Conservation (phyloP, 129 eudicot species). For the Escallonia herrerae region DNA sequence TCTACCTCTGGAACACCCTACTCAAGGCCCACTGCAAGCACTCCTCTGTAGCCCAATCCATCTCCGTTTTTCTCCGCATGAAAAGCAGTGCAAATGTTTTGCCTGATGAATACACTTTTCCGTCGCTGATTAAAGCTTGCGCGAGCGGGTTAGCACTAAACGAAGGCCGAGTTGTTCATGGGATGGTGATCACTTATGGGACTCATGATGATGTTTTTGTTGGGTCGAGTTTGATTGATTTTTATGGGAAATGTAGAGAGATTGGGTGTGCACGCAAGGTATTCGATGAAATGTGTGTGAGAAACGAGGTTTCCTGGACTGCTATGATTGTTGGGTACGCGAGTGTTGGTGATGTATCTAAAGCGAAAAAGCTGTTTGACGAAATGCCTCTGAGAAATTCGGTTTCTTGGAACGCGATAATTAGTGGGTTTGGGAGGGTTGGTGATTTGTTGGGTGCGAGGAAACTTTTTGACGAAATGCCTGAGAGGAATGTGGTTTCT, state of each 20-base stretch:
- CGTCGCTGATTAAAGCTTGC: slow-evolving; percentile 29
- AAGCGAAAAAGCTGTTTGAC: slow-evolving; percentile 1
- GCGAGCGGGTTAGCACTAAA: slow-evolving; percentile 14
- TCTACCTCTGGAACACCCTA: slow-evolving; percentile 25
- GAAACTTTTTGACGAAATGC: slow-evolving; percentile 9
- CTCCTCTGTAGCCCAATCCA: slow-evolving; percentile 3
- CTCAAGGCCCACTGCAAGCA: slow-evolving; percentile 16
- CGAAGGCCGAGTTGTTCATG: slow-evolving; percentile 35
- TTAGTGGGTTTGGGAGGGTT: neutral
- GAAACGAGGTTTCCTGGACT: slow-evolving; percentile 10
- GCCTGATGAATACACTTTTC: slow-evolving; percentile 30
- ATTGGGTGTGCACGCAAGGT: slow-evolving; percentile 24
- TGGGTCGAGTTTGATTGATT: slow-evolving; percentile 38
- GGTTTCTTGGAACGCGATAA: neutral
- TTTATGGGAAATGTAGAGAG: slow-evolving; percentile 36
- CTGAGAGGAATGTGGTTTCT: slow-evolving; percentile 1
- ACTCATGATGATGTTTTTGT: slow-evolving; percentile 25
- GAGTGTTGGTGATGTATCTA: neutral
- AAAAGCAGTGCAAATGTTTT: neutral
- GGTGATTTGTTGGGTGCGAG: neutral
- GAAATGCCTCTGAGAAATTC: neutral
- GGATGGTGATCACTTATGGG: slow-evolving; percentile 26
- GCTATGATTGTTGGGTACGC: neutral
- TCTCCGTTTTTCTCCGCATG: slow-evolving; percentile 21
- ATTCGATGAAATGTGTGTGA: slow-evolving; percentile 27